These are phyloP conservation scores for Capsella bursapastoris DNA, from an alignment of 345 rosid genomes.

Conservation along the genomic window DNA sequence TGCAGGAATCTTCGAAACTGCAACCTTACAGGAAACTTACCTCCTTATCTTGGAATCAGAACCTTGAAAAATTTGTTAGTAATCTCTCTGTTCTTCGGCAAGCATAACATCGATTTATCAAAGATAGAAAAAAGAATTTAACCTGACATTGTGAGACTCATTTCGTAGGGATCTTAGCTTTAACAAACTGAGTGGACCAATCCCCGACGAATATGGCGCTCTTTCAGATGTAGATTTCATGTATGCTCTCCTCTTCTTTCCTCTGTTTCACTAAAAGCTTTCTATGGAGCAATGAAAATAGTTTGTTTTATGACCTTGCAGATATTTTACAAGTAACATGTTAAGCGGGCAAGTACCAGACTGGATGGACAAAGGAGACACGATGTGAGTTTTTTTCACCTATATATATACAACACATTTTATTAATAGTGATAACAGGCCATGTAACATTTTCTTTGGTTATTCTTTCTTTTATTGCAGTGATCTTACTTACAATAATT, in stretches of 20 bases:
- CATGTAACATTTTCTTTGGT: constrained; percentile 5
- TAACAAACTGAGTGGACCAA: constrained; percentile 58
- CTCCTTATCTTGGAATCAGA: constrained; percentile 46
- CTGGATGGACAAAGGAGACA: constrained; percentile 50
- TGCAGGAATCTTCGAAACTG: constrained; percentile 65
- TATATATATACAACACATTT: background rate
- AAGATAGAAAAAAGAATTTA: background rate
- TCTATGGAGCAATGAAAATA: background rate
- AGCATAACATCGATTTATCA: background rate
- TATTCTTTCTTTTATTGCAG: constrained; percentile 45
- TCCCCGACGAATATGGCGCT: constrained; percentile 43
- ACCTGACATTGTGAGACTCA: constrained; percentile 31
- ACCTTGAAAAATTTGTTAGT: constrained; percentile 53
- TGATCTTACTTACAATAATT: constrained; percentile 75
- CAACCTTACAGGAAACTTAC: constrained; percentile 55
- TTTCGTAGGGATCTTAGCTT: constrained; percentile 65
- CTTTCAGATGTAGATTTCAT: constrained; percentile 30
- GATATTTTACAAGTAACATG: constrained; percentile 51
- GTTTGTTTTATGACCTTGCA: constrained; percentile 34
- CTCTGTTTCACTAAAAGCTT: constrained; percentile 10
- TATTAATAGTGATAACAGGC: background rate
- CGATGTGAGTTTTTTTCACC: constrained; percentile 47
- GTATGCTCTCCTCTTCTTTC: constrained; percentile 28
- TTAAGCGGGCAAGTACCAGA: constrained; percentile 58
- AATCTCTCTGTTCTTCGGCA: background rate